Evolutionary conservation across 2,329 filamentous ascomycete species (phyloP), one percentile per base, ranked within the genome.

Genomic region (Aureobasidium sp.): DNA sequence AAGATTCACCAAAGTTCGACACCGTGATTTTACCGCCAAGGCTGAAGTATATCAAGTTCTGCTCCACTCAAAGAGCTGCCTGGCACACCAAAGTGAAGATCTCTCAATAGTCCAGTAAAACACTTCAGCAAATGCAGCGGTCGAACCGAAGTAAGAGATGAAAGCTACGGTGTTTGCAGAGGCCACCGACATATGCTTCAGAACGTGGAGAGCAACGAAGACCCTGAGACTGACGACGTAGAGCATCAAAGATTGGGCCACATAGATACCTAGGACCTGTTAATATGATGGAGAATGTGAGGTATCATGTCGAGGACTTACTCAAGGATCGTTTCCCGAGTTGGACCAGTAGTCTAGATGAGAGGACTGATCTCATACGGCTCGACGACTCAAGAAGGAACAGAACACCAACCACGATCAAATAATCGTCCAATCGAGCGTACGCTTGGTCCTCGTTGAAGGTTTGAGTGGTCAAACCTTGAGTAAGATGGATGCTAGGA

Each of bases 251-350:
- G 55, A 46, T 12, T 46, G 44, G 20, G 41, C 55, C 8, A 59
- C 43, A n/a, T 43, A 59, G 44, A 59, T 26, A n/a, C 53, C 53
- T 59, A n/a, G 15, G 13, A 26, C 2, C 7, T 26, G 41, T 59
- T 26, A 59, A 29, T 17, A 24, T 34, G 3, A 2, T 59, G 32
- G 12, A 26, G 17, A n/a, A 9, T 9, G 1, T 12, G 3, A 17
- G 9, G 29, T 5, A 17, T 17, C 46, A 13, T 12, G 9, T 6
- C 20, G 2, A 29, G 24, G 10, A 37, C 69, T 63, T 60, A 71
- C 70, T 69, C 48, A 71, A 65, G n/a, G 69, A 69, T 55, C 70
- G 63, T 50, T 67, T 68, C 4, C 70, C 70, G 3, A 71, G 24
- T 24, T 59, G 63, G 0, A 70, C 66, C 6, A 71, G 55, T 20